phyloP scores from a whole-genome alignment of 2,329 filamentous ascomycete genomes.

The Zarea fungicola region DNA sequence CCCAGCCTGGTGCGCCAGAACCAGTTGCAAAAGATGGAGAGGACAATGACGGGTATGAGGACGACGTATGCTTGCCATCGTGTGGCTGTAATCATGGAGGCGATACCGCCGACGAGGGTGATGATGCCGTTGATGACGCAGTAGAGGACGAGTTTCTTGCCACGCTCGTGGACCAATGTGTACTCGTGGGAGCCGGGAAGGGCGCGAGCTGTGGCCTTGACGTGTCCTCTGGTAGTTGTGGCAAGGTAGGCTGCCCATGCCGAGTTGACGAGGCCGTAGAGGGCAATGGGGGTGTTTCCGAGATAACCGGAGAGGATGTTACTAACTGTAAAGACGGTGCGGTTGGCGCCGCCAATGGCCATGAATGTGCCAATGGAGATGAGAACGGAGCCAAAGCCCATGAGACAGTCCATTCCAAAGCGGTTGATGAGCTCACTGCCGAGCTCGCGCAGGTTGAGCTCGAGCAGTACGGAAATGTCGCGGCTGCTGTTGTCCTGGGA shows the following conservation, averaged over 20 bases:
- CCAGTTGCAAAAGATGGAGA: conserved; percentile 41
- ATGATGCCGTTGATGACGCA: conserved; percentile 39
- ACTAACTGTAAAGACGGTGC: conserved; percentile 36
- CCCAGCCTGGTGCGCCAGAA: conserved; percentile 43
- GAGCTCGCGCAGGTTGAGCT: conserved; percentile 43
- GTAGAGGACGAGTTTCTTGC: conserved; percentile 39
- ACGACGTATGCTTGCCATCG: conserved; percentile 50
- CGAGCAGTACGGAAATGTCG: conserved; percentile 33
- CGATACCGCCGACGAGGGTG: conserved; percentile 42
- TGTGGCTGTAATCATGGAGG: conserved; percentile 44
- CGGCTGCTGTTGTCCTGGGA: conserved; percentile 8
- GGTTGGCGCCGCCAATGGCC: conserved; percentile 46
- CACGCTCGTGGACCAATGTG: conserved; percentile 30
- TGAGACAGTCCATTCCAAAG: conserved; percentile 43
- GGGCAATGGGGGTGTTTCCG: conserved; percentile 44
- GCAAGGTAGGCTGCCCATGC: conserved; percentile 42
- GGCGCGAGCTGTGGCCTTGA: conserved; percentile 20
- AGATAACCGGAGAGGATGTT: conserved; percentile 52
- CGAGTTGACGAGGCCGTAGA: conserved; percentile 44
- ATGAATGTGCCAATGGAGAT: conserved; percentile 48
- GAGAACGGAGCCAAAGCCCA: conserved; percentile 44
- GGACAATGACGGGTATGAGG: conserved; percentile 43
- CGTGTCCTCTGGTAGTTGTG: conserved; percentile 34
- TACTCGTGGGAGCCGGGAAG: conserved; percentile 23
- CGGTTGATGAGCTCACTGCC: conserved; percentile 47